Conservation (phyloP, 768 basidiomycete species). For the Postia placenta region DNA sequence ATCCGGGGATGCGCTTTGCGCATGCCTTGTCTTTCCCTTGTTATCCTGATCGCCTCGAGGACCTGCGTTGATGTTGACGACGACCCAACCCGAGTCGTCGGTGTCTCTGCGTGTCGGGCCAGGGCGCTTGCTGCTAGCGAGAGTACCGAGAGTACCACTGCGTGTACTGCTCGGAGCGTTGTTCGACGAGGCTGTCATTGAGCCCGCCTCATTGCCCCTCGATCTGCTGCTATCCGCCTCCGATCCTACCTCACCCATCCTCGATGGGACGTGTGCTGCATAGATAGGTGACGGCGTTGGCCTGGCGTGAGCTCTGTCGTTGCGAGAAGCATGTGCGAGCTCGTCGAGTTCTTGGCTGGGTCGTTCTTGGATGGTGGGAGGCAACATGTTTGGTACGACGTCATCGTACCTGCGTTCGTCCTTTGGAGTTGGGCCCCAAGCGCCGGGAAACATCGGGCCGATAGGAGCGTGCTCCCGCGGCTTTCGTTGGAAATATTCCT, state of each 20-base stretch:
- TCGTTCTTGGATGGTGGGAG: slow-evolving; percentile 19
- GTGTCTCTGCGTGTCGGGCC: slow-evolving; percentile 7
- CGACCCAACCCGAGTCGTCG: slow-evolving; percentile 23
- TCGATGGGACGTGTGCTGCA: not conserved
- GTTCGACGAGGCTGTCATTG: not conserved
- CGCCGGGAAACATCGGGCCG: slow-evolving; percentile 42
- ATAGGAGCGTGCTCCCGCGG: slow-evolving; percentile 12
- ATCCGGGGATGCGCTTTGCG: slow-evolving; percentile 2
- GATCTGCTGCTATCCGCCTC: not conserved
- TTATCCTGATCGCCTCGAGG: not conserved
- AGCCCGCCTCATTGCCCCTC: not conserved
- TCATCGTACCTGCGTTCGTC: slow-evolving; percentile 33
- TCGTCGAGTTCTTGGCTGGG: slow-evolving; percentile 16
- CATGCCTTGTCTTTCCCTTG: slow-evolving; percentile 6
- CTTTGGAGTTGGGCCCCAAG: slow-evolving; percentile 50
- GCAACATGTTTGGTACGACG: slow-evolving; percentile 15
- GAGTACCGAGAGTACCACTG: not conserved
- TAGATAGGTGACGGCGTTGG: not conserved
- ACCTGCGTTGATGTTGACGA: slow-evolving; percentile 21
- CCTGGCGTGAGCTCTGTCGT: not conserved
- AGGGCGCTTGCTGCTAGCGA: not conserved
- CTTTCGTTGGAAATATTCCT: not conserved
- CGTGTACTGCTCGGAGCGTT: slow-evolving; percentile 7
- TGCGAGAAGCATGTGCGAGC: not conserved
- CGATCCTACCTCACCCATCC: not conserved